Base-by-base conservation (phyloP, 768 basidiomycete species). In the Amanita fuliginea region DNA sequence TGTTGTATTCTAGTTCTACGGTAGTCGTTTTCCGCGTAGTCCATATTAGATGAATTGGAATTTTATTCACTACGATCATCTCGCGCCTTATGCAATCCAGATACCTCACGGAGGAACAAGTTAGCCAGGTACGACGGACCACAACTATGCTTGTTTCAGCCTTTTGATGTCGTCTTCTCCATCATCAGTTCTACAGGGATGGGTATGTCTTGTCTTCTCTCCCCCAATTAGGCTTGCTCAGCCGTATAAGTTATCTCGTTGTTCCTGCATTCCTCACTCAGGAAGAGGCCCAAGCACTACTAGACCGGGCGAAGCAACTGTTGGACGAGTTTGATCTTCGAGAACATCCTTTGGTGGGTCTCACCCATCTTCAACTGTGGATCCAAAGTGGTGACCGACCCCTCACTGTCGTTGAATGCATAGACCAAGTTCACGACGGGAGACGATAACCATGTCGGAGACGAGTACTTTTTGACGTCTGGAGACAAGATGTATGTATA, bases 371-470 rank as follows among this genome's bases (percentile, higher is more conserved):
- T 32, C 18, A 18, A 3, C 30, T 37, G 32, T 4, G 6, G 16
- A n/a, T 42, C 40, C 6, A 30, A 16, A 14, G n/a, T n/a, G n/a
- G n/a, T 16, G 19, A 34, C n/a, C 18, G 41, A 26, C 54, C 43
- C n/a, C n/a, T n/a, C n/a, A n/a, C n/a, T n/a, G 42, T 24, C 33
- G n/a, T 14, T 18, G 19, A 21, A 10, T 33, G 22, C 14, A 18
- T 50, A 92, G 92, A 98, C 93, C 10, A 86, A 80, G 60, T 99
- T 99, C 66, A 87, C 85, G 13, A 93, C 92, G 0, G 75, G 75
- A 18, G 81, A 87, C 52, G 69, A 77, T 51, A 71, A 82, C 47
- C 88, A 92, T 56, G 74, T 91, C 21, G 93, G 93, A 0, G 93
- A 98, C 59, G 81, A 90, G 28, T 98, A 98, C 64, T 99, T 99